Evolutionary conservation across 2,329 filamentous ascomycete species (phyloP).

Genomic region (Fusarium foetens): DNA sequence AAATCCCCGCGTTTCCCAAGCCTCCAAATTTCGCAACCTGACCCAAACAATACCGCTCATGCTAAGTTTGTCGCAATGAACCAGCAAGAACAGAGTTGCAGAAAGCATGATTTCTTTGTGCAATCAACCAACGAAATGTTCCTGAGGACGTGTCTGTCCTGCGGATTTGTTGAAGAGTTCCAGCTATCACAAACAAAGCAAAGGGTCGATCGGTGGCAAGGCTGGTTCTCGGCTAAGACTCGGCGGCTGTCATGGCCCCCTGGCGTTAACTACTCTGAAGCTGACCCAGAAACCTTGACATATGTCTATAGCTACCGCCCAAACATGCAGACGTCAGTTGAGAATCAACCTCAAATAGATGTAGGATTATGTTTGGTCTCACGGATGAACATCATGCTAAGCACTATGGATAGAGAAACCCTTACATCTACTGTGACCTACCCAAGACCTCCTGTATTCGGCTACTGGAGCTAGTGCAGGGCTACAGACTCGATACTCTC

Average conservation of each 20-base stretch:
- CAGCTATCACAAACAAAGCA: fast-evolving
- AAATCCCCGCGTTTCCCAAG: not conserved
- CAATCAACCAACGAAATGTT: fast-evolving
- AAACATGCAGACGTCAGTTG: not conserved
- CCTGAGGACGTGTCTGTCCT: not conserved
- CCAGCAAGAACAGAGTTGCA: fast-evolving
- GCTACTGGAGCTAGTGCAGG: fast-evolving
- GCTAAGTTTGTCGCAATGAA: fast-evolving
- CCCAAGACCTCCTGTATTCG: not conserved
- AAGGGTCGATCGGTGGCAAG: fast-evolving
- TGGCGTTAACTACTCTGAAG: not conserved
- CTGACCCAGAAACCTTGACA: fast-evolving
- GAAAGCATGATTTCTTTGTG: not conserved
- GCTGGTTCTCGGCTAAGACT: fast-evolving
- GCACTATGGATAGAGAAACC: fast-evolving
- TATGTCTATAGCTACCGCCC: not conserved
- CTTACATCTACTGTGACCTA: not conserved
- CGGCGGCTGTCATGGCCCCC: fast-evolving
- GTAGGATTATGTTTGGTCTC: fast-evolving
- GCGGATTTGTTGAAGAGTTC: not conserved
- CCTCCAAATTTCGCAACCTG: fast-evolving
- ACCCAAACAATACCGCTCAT: not conserved
- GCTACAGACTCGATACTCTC: not conserved
- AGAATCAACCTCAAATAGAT: fast-evolving
- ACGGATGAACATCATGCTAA: fast-evolving